Evolutionary conservation across 202 grass and related monocot genomes (phyloP), one percentile per base, ranked within the genome.

Genomic region (Schoenoplectus triqueter): DNA sequence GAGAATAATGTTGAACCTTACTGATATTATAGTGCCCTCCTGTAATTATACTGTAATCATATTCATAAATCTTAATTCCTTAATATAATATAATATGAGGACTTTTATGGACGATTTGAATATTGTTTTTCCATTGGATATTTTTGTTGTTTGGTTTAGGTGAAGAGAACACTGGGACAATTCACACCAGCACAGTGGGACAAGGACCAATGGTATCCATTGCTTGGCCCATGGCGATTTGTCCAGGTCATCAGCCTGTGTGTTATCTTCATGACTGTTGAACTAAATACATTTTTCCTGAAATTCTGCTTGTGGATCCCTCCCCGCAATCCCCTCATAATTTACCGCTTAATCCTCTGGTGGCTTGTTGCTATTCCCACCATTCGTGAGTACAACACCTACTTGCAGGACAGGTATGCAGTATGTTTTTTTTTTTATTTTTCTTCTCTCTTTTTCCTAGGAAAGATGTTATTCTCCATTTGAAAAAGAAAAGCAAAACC

Each of bases 241-340:
- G 80, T 96, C 80, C 96, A 99, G 86, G 96, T 99, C 50, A 83
- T 99, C 60, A 91, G 85, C 90, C 86, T 99, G 56, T 99, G 96
- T 63, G 62, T 94, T 73, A 83, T 96, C 69, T 99, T 99, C 90
- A 95, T 99, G 96, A 92, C 84, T 1, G 93, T 99, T 2, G 96
- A 99, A 59, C 87, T 99, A 31, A 99, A 95, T 87, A 99, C 96
- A 39, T 99, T 99, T 84, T 99, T 99, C 84, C 91, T 99, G 66
- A 99, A 99, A 70, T 99, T 99, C 80, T 94, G 91, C 86, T 92
- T 99, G 50, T 99, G 96, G 96, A 91, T 96, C 84, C 96, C 96
- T 77, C 96, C 96, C 0, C 86, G 85, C 70, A 99, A 99, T 39
- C 96, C 96, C 6, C 89, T 99, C 64, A 88, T 99, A 80, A 78